Percentiles rank a stretch among this genome's conserved stretches.
These are phyloP conservation scores for Daldinia vernicosa DNA, from an alignment of 495 filamentous ascomycete species.

Conservation along the genomic window DNA sequence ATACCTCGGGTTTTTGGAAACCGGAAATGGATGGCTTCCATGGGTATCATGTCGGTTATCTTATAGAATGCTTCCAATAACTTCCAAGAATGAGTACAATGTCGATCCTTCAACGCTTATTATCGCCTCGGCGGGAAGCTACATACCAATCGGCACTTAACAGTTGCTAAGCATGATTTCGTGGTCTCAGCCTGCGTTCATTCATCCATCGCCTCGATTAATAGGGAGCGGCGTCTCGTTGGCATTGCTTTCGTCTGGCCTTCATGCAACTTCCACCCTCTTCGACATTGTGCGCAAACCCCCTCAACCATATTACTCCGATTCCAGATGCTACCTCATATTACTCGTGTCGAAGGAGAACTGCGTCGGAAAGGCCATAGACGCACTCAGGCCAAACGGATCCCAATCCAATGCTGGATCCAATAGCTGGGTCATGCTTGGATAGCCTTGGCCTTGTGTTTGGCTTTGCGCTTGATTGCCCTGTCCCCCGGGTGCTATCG, in stretches of 20 bases:
- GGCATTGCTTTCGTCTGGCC: slow-evolving; percentile 1
- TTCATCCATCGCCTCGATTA: slow-evolving; percentile 3
- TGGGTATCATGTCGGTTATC: slow-evolving; percentile 35
- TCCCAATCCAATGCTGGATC: slow-evolving; percentile 88
- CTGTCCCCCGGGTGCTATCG: slow-evolving; percentile 41
- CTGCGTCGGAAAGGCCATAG: slow-evolving; percentile 92
- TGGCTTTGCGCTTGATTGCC: slow-evolving; percentile 50
- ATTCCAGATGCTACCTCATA: slow-evolving; percentile 53
- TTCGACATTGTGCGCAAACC: neutral
- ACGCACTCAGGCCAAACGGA: slow-evolving; percentile 88
- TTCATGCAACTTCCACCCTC: neutral
- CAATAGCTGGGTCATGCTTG: slow-evolving; percentile 73
- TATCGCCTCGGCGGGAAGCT: neutral
- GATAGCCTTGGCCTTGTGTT: slow-evolving; percentile 55
- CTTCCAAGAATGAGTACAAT: slow-evolving; percentile 18
- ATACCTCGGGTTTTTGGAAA: slow-evolving; percentile 16
- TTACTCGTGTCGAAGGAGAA: slow-evolving; percentile 81
- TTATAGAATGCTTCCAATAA: slow-evolving; percentile 29
- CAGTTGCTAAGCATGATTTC: slow-evolving; percentile 5
- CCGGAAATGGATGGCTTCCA: slow-evolving; percentile 27
- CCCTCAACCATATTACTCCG: neutral
- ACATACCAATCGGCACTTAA: neutral
- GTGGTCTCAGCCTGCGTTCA: slow-evolving; percentile 2
- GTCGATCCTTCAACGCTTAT: slow-evolving; percentile 1
- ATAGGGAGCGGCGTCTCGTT: neutral